These are phyloP conservation scores for Sanghuangporus sanghuang DNA, from an alignment of 1,284 basidiomycete genomes.

Conservation along the genomic window DNA sequence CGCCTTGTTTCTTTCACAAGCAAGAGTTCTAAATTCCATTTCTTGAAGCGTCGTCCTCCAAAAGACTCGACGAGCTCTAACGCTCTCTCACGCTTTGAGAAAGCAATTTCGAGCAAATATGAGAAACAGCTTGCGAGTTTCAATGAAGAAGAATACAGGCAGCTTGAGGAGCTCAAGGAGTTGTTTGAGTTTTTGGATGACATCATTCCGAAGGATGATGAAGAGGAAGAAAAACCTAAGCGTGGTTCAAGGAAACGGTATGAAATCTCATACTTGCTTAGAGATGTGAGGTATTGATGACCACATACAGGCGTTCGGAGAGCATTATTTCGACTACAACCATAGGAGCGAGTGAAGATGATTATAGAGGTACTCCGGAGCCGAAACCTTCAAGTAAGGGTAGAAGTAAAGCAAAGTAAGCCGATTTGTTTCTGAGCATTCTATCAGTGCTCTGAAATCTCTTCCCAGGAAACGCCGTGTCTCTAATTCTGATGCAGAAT, in stretches of 20 bases:
- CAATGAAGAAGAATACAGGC: conserved; percentile 64
- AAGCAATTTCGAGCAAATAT: conserved; percentile 52
- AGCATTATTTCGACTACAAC: conserved; percentile 31
- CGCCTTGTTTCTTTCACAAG: not conserved
- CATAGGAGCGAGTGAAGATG: conserved; percentile 27
- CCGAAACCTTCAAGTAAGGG: conserved; percentile 23
- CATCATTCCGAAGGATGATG: conserved; percentile 40
- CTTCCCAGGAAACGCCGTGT: conserved; percentile 28
- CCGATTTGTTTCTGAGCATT: not conserved
- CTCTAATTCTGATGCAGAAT: conserved; percentile 16
- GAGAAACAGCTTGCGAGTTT: conserved; percentile 54
- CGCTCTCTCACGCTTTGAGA: conserved; percentile 65
- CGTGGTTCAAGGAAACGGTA: conserved; percentile 33
- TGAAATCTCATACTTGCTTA: not conserved
- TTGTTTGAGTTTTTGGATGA: conserved; percentile 68
- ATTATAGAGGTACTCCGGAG: conserved; percentile 22
- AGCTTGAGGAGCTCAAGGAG: conserved; percentile 51
- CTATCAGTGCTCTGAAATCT: conserved; percentile 5
- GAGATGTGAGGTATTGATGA: not conserved
- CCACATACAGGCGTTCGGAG: conserved; percentile 29
- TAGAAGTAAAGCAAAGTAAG: conserved; percentile 30
- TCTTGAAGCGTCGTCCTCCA: conserved; percentile 62
- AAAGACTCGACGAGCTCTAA: conserved; percentile 68
- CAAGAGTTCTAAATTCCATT: not conserved
- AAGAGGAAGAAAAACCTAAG: conserved; percentile 41